Evolutionary conservation across 2,329 filamentous ascomycete species (phyloP), one percentile per base, ranked within the genome.

Genomic region (Venturia aucupariae): DNA sequence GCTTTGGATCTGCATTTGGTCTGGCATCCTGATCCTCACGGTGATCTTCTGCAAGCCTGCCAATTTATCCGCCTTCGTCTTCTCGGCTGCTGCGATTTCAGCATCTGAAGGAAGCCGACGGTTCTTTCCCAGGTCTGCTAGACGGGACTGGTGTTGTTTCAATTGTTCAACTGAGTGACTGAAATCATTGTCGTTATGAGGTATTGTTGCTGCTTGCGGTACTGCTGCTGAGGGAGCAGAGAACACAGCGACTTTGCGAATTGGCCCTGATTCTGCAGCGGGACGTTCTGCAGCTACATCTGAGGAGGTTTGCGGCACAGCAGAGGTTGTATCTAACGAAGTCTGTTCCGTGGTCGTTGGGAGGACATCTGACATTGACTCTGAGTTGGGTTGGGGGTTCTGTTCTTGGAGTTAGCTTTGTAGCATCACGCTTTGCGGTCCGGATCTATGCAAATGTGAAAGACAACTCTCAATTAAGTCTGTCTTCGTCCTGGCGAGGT

Each of bases 11-110:
- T 87, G 86, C 65, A 86, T 89, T 69, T 92, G 90, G 72, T 97
- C 92, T 0, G 93, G 93, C 69, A 97, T 92, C 32, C 92, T 88
- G 60, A 97, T 84, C 68, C 90, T 91, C 67, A 97, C 81, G 35
- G 85, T 82, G 39, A 96, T 84, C 39, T 84, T 84, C 61, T 83
- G 85, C 66, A 92, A 81, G 5, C 83, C 81, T 5, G 86, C 82
- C 1, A 92, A 78, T 67, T 81, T 87, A 38, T 86, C 85, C 59
- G 84, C 83, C 62, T 87, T 85, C 27, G 84, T 86, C 5, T 84
- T 80, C 41, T 86, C 86, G 68, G 86, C 85, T 30, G 87, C 86
- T 42, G 86, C 87, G 13, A 95, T 79, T 72, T 97, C 93, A 41
- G 84, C 85, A 75, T 97, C 92, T 0, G 91, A 95, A 6, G 85